phyloP scores from a whole-genome alignment of 2,329 filamentous ascomycete species.

The Botrytis sinoallii region DNA sequence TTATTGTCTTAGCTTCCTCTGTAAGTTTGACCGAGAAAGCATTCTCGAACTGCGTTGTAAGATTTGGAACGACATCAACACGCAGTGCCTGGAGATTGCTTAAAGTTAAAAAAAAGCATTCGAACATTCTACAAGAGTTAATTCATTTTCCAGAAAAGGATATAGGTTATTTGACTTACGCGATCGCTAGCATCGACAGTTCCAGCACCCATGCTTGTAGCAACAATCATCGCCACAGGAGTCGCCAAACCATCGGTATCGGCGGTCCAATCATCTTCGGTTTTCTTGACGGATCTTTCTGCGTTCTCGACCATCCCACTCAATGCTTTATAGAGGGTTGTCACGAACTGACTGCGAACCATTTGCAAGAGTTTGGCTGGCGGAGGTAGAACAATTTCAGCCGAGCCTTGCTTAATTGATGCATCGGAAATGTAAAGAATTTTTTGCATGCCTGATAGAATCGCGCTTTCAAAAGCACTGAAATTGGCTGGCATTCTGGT shows the following conservation, averaged over 20 bases:
- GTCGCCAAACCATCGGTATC: slow-evolving; percentile 36
- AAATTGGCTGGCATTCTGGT: slow-evolving; percentile 90
- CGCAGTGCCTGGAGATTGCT: slow-evolving; percentile 87
- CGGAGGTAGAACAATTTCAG: slow-evolving; percentile 79
- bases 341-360: slow-evolving; percentile 89
- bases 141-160: slow-evolving; percentile 24
- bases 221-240: slow-evolving; percentile 35
- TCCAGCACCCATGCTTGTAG: slow-evolving; percentile 45
- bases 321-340: slow-evolving; percentile 87
- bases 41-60: slow-evolving; percentile 92
- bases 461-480: slow-evolving; percentile 75
- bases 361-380: slow-evolving; percentile 84
- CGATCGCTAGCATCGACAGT: slow-evolving; percentile 52
- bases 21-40: slow-evolving; percentile 92
- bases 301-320: slow-evolving; percentile 98
- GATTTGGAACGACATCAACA: slow-evolving; percentile 74
- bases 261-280: slow-evolving; percentile 41
- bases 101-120: slow-evolving; percentile 89
- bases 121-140: slow-evolving; percentile 69
- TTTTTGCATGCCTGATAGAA: slow-evolving; percentile 87
- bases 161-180: slow-evolving; percentile 40
- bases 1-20: slow-evolving; percentile 88
- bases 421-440: slow-evolving; percentile 91
- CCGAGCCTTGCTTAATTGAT: slow-evolving; percentile 59
- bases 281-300: slow-evolving; percentile 66